Percentiles rank a stretch among this genome's conserved stretches.
These are phyloP conservation scores for Ceriops tagal DNA, from an alignment of 345 rosid genomes.

Conservation along the genomic window DNA sequence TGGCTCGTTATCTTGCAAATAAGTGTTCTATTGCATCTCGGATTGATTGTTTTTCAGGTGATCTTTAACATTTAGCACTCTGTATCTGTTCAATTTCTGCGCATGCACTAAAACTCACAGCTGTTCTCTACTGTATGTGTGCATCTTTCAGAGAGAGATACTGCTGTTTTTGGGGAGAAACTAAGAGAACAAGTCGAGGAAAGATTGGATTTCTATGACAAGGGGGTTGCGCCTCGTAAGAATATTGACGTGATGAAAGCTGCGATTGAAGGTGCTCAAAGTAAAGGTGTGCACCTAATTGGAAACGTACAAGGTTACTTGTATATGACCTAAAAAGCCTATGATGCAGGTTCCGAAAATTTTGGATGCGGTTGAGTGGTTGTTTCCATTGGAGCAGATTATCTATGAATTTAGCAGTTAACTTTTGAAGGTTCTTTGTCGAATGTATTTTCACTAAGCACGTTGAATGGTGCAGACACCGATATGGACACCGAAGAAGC, in stretches of 20 bases:
- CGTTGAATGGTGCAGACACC: constrained; percentile 22
- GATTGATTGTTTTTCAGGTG: constrained; percentile 92
- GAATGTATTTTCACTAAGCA: not conserved
- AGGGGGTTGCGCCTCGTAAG: constrained; percentile 94
- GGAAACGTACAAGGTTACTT: not conserved
- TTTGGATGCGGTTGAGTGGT: too few species aligned
- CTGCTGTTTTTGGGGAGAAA: constrained; percentile 76
- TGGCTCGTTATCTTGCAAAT: constrained; percentile 95
- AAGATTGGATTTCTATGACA: constrained; percentile 82
- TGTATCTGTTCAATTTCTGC: not conserved
- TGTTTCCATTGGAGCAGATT: too few species aligned
- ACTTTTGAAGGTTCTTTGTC: not conserved
- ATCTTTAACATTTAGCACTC: not conserved
- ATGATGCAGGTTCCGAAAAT: too few species aligned
- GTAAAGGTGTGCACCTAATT: constrained; percentile 39
- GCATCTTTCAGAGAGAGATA: constrained; percentile 45
- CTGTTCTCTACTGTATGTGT: not conserved
- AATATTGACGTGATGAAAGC: constrained; percentile 92
- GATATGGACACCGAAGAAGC: constrained; percentile 50
- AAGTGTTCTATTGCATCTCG: constrained; percentile 94
- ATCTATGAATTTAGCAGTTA: not conserved
- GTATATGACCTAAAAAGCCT: too few species aligned
- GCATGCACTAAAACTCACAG: not conserved
- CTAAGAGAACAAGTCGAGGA: constrained; percentile 95
- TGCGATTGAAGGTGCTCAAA: constrained; percentile 49